Evolutionary conservation across 2,329 filamentous ascomycete genomes (phyloP), one percentile per base, ranked within the genome.

Genomic region (Colletotrichum eleusines): DNA sequence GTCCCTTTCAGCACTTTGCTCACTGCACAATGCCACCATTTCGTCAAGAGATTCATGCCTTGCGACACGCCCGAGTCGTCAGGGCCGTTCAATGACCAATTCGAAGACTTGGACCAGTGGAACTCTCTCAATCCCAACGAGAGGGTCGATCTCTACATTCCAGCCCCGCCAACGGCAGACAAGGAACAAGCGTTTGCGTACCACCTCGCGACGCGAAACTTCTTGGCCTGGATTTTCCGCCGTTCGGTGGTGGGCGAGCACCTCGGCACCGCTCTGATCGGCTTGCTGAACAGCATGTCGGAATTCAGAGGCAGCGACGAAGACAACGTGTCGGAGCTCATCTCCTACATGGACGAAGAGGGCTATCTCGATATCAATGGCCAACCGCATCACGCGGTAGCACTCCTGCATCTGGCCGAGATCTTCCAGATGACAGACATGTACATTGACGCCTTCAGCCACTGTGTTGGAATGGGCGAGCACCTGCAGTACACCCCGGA

Each of bases 401-500:
- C 90, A 0, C 82, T 91, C 54, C 81, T 95, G 16, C 87, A 87
- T 61, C 85, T 94, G 53, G 90, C 92, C 2, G 93, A 95, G 76
- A 82, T 85, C 28, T 91, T 90, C 73, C 86, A 88, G 62, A 79
- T 92, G 33, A 84, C 83, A 63, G 85, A 89, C n/a, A 80, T 93
- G 16, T 95, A 93, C 84, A 86, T 90, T 14, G 87, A 93, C 75
- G 90, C 93, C 0, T 94, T 95, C 79, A 86, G 88, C 18, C 93
- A 96, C 76, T 94, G 92, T 76, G 91, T 92, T 44, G 93, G 93
- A 53, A 94, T 95, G 92, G 88, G 87, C 71, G 88, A 92, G 26
- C 82, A 83, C 33, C 72, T 95, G 6, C 82, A 84, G 50, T 76
- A 80, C 7, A 88, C 86, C 73, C 78, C 85, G 1, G 92, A 92